Conservation (phyloP, 495 filamentous ascomycete genomes). For the Trypethelium eluteriae region DNA sequence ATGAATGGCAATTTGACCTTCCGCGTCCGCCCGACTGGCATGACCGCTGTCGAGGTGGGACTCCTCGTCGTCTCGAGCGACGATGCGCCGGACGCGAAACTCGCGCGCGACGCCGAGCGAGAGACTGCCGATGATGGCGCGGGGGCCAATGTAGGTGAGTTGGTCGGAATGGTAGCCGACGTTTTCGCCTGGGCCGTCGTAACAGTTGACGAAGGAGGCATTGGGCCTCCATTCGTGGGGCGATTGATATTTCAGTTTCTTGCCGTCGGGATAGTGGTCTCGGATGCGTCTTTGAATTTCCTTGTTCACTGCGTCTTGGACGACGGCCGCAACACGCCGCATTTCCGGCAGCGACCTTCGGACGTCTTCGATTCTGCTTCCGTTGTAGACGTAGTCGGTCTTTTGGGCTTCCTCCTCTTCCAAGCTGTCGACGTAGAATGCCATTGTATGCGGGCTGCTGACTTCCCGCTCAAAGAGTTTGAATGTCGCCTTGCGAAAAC, state of each 20-base stretch:
- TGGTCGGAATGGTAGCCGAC: constrained; percentile 92
- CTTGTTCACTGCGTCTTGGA: constrained; percentile 65
- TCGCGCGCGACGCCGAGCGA: constrained; percentile 84
- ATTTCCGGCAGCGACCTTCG: constrained; percentile 65
- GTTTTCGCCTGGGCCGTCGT: constrained; percentile 65
- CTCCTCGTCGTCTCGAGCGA: constrained; percentile 46
- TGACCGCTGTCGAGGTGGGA: not conserved
- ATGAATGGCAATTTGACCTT: constrained; percentile 84
- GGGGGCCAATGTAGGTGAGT: constrained; percentile 84
- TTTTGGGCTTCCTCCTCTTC: constrained; percentile 57
- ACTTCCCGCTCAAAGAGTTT: constrained; percentile 82
- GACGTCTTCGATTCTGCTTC: constrained; percentile 61
- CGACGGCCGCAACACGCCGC: constrained; percentile 53
- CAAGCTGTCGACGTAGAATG: constrained; percentile 67
- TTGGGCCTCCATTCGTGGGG: constrained; percentile 70
- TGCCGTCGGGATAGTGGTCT: constrained; percentile 51
- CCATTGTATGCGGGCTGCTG: constrained; percentile 67
- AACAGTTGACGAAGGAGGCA: constrained; percentile 90
- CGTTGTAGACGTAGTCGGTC: constrained; percentile 78
- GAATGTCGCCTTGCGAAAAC: constrained; percentile 66
- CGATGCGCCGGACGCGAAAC: constrained; percentile 73
- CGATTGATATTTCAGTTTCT: constrained; percentile 72
- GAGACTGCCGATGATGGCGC: constrained; percentile 78
- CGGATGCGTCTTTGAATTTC: constrained; percentile 61
- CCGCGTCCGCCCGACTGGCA: constrained; percentile 44